These are phyloP conservation scores for Lenwebbia sp. DNA, from an alignment of 345 rosid species.

Conservation along the genomic window DNA sequence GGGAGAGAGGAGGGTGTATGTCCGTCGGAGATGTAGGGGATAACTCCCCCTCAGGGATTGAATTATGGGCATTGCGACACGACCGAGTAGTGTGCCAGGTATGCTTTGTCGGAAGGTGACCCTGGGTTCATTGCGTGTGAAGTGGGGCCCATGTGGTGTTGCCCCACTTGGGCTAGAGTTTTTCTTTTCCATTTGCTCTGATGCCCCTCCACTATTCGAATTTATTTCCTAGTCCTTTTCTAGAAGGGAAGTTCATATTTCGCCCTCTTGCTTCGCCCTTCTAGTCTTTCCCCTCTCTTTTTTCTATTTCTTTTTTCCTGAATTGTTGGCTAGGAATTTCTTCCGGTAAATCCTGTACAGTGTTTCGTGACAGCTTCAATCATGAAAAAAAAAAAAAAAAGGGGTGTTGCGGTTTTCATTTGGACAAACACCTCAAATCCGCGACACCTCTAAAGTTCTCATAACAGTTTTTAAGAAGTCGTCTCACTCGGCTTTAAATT, in stretches of 20 bases:
- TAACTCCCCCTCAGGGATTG: neutral
- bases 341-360: too few species aligned
- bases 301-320: too few species aligned
- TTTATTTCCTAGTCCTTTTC: neutral
- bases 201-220: neutral
- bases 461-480: neutral
- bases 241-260: neutral
- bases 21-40: neutral
- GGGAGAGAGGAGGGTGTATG: neutral
- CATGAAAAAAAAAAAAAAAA: neutral
- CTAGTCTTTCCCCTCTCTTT: too few species aligned
- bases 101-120: neutral
- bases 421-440: neutral
- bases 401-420: neutral
- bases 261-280: neutral
- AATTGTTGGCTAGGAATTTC: too few species aligned
- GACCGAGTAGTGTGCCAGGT: neutral
- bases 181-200: neutral
- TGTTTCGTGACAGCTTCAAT: neutral
- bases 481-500: neutral
- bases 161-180: neutral
- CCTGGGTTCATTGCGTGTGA: neutral
- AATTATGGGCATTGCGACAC: neutral
- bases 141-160: neutral
- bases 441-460: neutral